Base-by-base conservation (phyloP, 768 basidiomycete species). In the Pleurotus pulmonarius region DNA sequence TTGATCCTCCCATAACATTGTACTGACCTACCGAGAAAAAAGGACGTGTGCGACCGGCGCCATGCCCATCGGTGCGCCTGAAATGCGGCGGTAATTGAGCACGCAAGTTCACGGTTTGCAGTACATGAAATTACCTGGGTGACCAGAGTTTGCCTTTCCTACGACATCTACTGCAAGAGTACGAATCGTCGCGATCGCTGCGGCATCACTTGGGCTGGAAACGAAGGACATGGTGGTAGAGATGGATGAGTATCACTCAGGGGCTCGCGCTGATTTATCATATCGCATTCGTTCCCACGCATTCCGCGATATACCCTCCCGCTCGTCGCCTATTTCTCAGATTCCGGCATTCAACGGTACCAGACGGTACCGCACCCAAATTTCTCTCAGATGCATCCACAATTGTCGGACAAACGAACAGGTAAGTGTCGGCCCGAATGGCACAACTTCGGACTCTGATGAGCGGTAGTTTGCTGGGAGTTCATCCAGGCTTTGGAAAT, bases 21-120 rank as follows among this genome's bases (percentile, higher is more conserved):
- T 25, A 20, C n/a, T 7, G 22, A 29, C 34, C 38, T 63, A 87
- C 93, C 84, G 77, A 60, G 89, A 83, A 73, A 90, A 92, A 12
- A 94, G 81, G 55, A 93, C 75, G 61, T 92, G 90, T 56, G 91
- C 82, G 45, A 76, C 87, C 26, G 92, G 90, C 2, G 92, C 92
- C 89, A 94, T 83, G 62, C 92, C 94, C 92, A 96, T 88, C 24
- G 94, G 94, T 41, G 94, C 94, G 71, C 92, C 92, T 90, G 63
- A 44, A 64, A 60, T 22, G 39, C n/a, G 57, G 66, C 55, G 47
- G 49, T 44, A 44, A 22, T 44, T 22, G n/a, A 16, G 20, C n/a
- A 16, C n/a, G 6, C 3, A n/a, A 9, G 41, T 16, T 44, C 20
- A 44, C 41, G 4, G 41, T 44, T 7, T 16, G 41, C 20, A 13